Conservation (phyloP, 1,139 yeast species). For the Torulaspora globosa region DNA sequence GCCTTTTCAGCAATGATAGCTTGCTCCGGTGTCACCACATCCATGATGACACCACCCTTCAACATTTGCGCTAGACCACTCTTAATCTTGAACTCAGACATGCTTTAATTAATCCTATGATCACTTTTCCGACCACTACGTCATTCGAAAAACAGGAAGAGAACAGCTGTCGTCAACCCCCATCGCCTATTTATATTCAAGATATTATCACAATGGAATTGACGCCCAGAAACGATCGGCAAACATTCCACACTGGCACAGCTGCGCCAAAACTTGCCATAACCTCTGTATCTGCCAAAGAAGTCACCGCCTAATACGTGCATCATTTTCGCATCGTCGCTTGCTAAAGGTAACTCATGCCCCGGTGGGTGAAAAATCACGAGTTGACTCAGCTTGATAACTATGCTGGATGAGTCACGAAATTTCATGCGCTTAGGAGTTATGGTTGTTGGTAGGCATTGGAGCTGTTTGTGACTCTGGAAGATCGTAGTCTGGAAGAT, state of each 20-base stretch:
- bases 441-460: constrained; percentile 1
- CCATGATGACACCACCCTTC: constrained; percentile 71
- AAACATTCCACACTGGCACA: not conserved
- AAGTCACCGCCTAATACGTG: not conserved
- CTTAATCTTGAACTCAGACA: constrained; percentile 53
- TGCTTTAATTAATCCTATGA: not conserved
- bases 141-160: too few species aligned
- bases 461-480: constrained; percentile 3
- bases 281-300: not conserved
- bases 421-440: constrained; percentile 1
- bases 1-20: constrained; percentile 73
- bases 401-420: constrained; percentile 2
- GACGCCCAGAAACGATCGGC: not conserved
- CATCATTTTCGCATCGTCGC: constrained; percentile 2
- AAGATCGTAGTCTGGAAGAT: not conserved
- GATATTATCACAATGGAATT: not conserved
- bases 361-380: constrained; percentile 3
- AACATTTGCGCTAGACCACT: constrained; percentile 87
- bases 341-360: constrained; percentile 4
- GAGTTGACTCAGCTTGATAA: not conserved
- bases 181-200: not conserved
- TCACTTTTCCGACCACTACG: not conserved
- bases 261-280: constrained; percentile 6
- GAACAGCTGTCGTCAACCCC: not conserved
- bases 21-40: constrained; percentile 56